phyloP scores from a whole-genome alignment of 2,329 filamentous ascomycete species.

The Nothopassalora personata region DNA sequence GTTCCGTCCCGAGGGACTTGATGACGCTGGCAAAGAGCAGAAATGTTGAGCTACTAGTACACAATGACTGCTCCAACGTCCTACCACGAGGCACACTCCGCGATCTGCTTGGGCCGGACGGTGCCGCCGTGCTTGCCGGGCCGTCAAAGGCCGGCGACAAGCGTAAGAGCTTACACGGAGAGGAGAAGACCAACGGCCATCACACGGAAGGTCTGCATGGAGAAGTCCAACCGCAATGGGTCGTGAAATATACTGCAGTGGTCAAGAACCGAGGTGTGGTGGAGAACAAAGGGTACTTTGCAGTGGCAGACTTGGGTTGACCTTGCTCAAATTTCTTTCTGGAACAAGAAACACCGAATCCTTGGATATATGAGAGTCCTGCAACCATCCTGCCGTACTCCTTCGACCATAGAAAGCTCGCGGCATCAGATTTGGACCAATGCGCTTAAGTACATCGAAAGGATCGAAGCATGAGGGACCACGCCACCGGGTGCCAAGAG shows the following conservation, averaged over 20 bases:
- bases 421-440: neutral
- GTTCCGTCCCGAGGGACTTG: constrained; percentile 85
- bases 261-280: constrained; percentile 91
- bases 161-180: constrained; percentile 36
- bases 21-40: constrained; percentile 77
- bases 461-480: neutral
- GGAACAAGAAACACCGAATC: neutral
- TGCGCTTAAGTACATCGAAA: neutral
- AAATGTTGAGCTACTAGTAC: constrained; percentile 81
- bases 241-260: constrained; percentile 94
- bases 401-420: neutral
- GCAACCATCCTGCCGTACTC: neutral
- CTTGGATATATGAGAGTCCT: neutral
- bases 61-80: constrained; percentile 90
- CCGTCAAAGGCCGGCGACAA: constrained; percentile 39
- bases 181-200: constrained; percentile 49
- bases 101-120: constrained; percentile 70
- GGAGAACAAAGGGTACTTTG: constrained; percentile 98
- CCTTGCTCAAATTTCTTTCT: neutral
- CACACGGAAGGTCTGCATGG: constrained; percentile 63
- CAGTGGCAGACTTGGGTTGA: constrained; percentile 58
- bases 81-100: constrained; percentile 78
- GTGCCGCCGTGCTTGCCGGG: constrained; percentile 67
- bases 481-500: neutral
- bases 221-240: constrained; percentile 84